These are phyloP conservation scores for Protostelium mycophagum DNA, from an alignment of 78 protist species.

Conservation along the genomic window DNA sequence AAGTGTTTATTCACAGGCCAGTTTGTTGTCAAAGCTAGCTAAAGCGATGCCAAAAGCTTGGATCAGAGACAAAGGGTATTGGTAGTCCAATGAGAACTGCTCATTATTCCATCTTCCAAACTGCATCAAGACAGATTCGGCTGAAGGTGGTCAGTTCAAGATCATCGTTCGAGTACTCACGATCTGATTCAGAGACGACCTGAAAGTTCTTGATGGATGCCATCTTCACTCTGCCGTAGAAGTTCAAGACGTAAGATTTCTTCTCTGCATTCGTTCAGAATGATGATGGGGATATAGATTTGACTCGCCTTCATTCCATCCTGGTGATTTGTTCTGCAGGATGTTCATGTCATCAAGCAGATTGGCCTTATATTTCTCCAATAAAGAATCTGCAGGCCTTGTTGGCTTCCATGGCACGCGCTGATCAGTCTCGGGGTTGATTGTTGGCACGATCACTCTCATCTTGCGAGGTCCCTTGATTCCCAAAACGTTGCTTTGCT, in stretches of 20 bases:
- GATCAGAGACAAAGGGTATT: conserved; percentile 27
- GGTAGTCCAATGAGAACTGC: conserved; percentile 61
- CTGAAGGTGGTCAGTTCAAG: neutral
- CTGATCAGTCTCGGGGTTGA: neutral
- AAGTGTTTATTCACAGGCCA: conserved; percentile 64
- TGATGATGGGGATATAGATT: neutral
- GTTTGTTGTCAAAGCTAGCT: conserved; percentile 40
- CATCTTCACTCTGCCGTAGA: conserved; percentile 70
- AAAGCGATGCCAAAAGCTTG: conserved; percentile 67
- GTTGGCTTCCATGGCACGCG: neutral
- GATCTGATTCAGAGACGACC: conserved; percentile 14
- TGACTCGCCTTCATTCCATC: conserved; percentile 44
- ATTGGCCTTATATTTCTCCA: neutral
- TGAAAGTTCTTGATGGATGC: conserved; percentile 87
- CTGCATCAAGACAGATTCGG: conserved; percentile 39
- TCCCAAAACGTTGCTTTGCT: conserved; percentile 54
- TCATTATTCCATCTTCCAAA: conserved; percentile 38
- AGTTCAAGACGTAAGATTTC: conserved; percentile 76
- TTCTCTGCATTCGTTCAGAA: neutral
- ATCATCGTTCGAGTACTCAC: neutral
- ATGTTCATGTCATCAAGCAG: conserved; percentile 6
- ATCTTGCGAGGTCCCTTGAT: conserved; percentile 62
- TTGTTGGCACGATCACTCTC: conserved; percentile 31
- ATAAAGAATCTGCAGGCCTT: neutral
- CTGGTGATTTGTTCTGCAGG: conserved; percentile 43